Evolutionary conservation across 2,329 filamentous ascomycete genomes (phyloP).

Genomic region (Botrytis cinerea): DNA sequence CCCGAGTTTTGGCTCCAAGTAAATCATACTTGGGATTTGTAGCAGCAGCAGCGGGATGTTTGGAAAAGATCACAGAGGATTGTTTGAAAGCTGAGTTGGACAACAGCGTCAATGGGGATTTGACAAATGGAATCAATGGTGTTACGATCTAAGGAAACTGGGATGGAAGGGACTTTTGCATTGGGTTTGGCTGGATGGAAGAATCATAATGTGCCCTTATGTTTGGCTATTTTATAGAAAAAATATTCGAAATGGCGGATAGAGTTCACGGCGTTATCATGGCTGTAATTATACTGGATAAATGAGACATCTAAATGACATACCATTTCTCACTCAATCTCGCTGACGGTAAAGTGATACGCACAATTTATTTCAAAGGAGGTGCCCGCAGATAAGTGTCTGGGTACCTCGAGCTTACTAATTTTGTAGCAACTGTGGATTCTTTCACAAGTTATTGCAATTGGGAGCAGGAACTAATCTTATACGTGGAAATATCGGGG

Average conservation of each 20-base stretch:
- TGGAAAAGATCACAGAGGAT: slow-evolving; percentile 37
- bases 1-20: slow-evolving; percentile 71
- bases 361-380: not conserved
- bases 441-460: not conserved
- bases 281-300: slow-evolving; percentile 10
- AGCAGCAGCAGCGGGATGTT: slow-evolving; percentile 59
- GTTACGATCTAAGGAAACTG: slow-evolving; percentile 22
- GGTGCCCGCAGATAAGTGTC: not conserved
- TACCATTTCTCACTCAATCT: not conserved
- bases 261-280: slow-evolving; percentile 16
- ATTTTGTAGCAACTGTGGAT: not conserved
- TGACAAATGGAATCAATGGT: slow-evolving; percentile 21
- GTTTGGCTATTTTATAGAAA: slow-evolving; percentile 8
- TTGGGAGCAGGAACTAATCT: not conserved
- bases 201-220: not conserved
- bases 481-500: not conserved
- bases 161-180: slow-evolving; percentile 1
- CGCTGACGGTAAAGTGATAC: slow-evolving; percentile 1
- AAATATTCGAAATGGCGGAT: not conserved
- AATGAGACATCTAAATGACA: not conserved
- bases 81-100: slow-evolving; percentile 18
- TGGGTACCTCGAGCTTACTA: not conserved
- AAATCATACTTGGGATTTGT: slow-evolving; percentile 83
- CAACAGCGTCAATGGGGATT: slow-evolving; percentile 17
- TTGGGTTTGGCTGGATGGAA: slow-evolving; percentile 18